Base-by-base conservation (phyloP, 768 basidiomycete species). In the Coprinopsis cinerea region DNA sequence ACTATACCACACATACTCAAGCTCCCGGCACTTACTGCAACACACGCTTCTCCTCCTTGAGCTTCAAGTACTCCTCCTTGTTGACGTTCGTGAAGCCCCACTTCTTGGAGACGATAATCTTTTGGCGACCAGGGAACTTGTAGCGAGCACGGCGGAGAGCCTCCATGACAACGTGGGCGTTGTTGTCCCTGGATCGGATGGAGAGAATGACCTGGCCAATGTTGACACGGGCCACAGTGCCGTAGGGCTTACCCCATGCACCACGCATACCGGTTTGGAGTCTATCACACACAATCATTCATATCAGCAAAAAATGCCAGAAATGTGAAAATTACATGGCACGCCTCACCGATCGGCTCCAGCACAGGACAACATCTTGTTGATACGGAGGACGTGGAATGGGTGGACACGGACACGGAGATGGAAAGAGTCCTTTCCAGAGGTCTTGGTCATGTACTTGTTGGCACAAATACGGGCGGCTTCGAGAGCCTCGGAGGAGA, bases 331-430 rank as follows among this genome's bases (percentile, higher is more conserved):
- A 27, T 23, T 13, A 9, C 18, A 22, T 13, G 32, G 18, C 44
- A n/a, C 4, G 5, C 66, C 81, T 40, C 53, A 87, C 90, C 91
- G 78, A 92, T 99, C 96, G 61, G 96, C 94, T 60, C 96, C 95
- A 60, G 96, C 96, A 67, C 96, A 98, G 52, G 86, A 89, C 79
- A 98, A 88, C 91, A 96, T 98, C 85, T 99, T 98, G 88, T 98
- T 96, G 84, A 96, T 96, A 56, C 96, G 88, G 73, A 99, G 71
- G 61, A 98, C 92, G 68, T 99, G 96, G 91, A 87, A 96, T 36
- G 95, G 96, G 75, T 99, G 95, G 51, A 90, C 91, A 53, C 93
- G 88, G 60, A 99, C 92, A 59, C 95, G 83, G 69, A 98, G 68
- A 68, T 99, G 95, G 93, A 99, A 98, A 3, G 94, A 90, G 61